Base-by-base conservation (phyloP, 495 filamentous ascomycete species). In the Penicillium pulvis region DNA sequence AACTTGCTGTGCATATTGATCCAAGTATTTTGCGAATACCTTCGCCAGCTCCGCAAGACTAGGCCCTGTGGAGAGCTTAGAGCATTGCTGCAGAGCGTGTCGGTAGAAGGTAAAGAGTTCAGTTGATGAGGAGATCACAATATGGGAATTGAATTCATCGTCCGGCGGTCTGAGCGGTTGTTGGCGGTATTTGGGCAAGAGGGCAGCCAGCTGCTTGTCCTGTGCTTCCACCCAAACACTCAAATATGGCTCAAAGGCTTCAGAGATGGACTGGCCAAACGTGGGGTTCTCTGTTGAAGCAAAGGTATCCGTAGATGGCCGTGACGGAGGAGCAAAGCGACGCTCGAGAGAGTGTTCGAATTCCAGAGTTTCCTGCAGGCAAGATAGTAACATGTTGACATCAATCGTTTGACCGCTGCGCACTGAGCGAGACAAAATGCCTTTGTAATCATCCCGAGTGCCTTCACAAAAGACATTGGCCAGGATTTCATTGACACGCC, bases 31-130 rank as follows among this genome's bases (percentile, higher is more conserved):
- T 9, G 89, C 90, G 53, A 97, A 87, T 0, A 88, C 91, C 66
- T 83, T 89, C 0, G 91, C 87, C 19, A 98, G 75, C 62, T 98
- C 94, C 0, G 95, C 83, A 26, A 98, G 82, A 57, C 91, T 87
- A 53, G 85, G 84, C 16, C 93, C 91, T 0, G 92, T 96, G 0
- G 94, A 97, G 2, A 98, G 84, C 73, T 97, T 98, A 11, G 95
- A 92, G 69, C 94, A 98, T 75, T 98, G 95, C 5, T 92, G 89
- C 14, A 98, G 76, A 3, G 90, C 90, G 44, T 90, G 82, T 41
- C 95, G 90, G 71, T 98, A 98, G 65, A 97, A 96, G 59, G 93
- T 91, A 74, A 98, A 98, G 11, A 98, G 85, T 66, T 98, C 94
- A 47, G 93, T 97, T 4, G 95, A 97, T 0, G 93, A 97, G 2